Evolutionary conservation across 2,329 filamentous ascomycete species (phyloP).

Genomic region (Tympanopsis confertula): DNA sequence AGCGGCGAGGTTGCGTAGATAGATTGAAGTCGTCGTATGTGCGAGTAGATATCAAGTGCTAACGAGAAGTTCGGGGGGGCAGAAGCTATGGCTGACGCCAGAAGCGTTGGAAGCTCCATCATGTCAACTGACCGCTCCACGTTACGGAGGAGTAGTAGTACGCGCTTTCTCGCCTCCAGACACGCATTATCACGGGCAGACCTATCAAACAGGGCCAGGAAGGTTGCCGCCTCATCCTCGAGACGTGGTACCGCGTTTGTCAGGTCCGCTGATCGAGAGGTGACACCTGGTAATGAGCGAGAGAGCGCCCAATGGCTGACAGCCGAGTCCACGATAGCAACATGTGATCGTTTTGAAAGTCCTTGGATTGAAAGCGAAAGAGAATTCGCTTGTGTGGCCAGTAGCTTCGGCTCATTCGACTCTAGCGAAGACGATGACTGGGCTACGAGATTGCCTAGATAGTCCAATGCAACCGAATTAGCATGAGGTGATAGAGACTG

Average conservation of each 20-base stretch:
- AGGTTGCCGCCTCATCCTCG: not conserved
- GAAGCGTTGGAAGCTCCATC: not conserved
- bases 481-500: not conserved
- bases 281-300: not conserved
- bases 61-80: not conserved
- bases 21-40: not conserved
- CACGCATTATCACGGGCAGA: not conserved
- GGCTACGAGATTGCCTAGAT: not conserved
- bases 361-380: not conserved
- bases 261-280: not conserved
- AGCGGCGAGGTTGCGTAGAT: not conserved
- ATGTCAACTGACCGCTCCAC: not conserved
- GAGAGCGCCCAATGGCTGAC: not conserved
- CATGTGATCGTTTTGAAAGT: not conserved
- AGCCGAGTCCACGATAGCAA: not conserved
- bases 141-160: not conserved
- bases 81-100: not conserved
- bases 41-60: not conserved
- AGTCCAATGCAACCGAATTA: not conserved
- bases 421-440: not conserved
- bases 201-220: not conserved
- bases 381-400: not conserved
- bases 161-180: not conserved
- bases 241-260: not conserved
- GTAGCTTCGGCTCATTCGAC: not conserved